Base-by-base conservation (phyloP, 2,329 filamentous ascomycete species). In the Xylaria multiplex region DNA sequence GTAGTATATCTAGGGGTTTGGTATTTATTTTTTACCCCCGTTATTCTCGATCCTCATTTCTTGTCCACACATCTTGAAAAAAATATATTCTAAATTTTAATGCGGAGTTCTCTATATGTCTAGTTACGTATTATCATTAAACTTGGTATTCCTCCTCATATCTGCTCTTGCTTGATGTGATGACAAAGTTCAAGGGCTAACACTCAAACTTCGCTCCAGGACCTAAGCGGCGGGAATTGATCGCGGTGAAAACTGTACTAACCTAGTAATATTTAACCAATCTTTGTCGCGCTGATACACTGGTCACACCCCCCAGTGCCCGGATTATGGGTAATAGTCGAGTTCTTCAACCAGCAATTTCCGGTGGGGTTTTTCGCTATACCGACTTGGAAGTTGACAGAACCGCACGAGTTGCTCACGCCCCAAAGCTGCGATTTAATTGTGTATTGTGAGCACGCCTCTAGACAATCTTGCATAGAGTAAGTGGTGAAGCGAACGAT, bases 301-400 rank as follows among this genome's bases (percentile, higher is more conserved):
- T 19, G 27, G 22, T 32, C 14, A 9, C 13, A 40, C 1, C 6
- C 14, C 6, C 27, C 48, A 48, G 11, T 11, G 2, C 62, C 48
- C 22, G 46, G 5, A 8, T 9, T 27, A 24, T 55, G 30, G 22
- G 13, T 54, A 22, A 59, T 27, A 22, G 62, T 59, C 37, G 37
- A 40, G 37, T 40, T 40, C 37, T 40, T 40, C 37, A 64, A 27
- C 35, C 55, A 64, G 55, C 62, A 64, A 32, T 64, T 64, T 11
- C 30, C 40, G 9, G 27, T 22, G 6, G 22, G 6, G 6, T 16
- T 14, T 1, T 27, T 46, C 11, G 55, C 22, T 48, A 64, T 58
- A 13, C 32, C 22, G 19, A 37, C 14, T 14, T n/a, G 22, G 8
- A 62, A 42, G 11, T 43, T 54, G 14, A 64, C 55, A 1, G 62